Evolutionary conservation across 371 early-diverging fungal species (phyloP).

Genomic region (Batkoa obscura): DNA sequence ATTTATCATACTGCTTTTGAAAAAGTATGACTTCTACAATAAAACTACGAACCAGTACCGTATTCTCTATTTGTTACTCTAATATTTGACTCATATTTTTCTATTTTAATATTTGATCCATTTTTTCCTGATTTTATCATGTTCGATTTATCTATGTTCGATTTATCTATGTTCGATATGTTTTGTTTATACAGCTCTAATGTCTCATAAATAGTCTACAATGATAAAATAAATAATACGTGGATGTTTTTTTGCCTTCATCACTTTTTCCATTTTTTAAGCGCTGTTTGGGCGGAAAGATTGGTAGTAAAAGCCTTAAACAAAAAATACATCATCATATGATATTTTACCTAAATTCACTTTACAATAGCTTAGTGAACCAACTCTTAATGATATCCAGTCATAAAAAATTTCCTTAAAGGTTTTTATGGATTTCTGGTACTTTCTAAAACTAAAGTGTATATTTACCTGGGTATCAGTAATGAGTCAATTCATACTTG

Average conservation of each 20-base stretch:
- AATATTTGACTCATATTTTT: too few species aligned
- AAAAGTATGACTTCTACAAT: slow-evolving; percentile 1
- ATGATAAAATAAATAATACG: neutral
- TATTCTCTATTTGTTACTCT: too few species aligned
- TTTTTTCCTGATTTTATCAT: too few species aligned
- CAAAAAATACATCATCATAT: too few species aligned
- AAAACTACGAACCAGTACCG: neutral
- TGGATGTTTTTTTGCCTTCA: too few species aligned
- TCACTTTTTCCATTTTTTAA: too few species aligned
- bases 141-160: neutral
- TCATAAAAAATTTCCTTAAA: neutral
- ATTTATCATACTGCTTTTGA: neutral
- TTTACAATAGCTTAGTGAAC: neutral
- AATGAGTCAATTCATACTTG: neutral
- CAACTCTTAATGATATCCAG: neutral
- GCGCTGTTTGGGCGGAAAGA: too few species aligned
- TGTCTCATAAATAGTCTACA: neutral
- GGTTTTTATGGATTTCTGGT: neutral
- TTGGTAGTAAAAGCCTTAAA: too few species aligned
- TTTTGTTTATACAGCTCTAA: neutral
- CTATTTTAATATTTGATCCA: too few species aligned
- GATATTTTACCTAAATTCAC: neutral
- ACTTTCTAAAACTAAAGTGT: neutral
- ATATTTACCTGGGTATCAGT: neutral
- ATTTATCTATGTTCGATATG: neutral